Conservation (phyloP, 345 rosid species). For the Anastatica hierochuntica region DNA sequence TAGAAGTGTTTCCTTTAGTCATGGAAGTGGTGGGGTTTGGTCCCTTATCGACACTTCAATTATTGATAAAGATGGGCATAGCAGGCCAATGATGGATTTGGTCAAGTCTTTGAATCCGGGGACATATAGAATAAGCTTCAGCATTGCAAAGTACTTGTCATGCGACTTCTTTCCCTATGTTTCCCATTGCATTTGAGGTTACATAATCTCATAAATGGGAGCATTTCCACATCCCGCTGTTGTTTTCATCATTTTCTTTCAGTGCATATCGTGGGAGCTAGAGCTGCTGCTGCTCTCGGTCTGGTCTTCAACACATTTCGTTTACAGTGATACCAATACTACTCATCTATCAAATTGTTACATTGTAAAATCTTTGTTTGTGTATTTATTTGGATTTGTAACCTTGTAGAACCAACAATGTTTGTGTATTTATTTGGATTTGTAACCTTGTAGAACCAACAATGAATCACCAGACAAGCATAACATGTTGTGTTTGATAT, state of each 20-base stretch:
- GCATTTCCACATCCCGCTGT: conserved; percentile 89
- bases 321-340: too few species aligned
- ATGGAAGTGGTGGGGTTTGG: conserved; percentile 39
- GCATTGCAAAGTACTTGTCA: conserved; percentile 64
- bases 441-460: too few species aligned
- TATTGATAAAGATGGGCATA: conserved; percentile 73
- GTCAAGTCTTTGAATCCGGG: conserved; percentile 63
- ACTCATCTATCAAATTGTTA: too few species aligned
- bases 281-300: too few species aligned
- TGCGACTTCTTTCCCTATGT: conserved; percentile 77
- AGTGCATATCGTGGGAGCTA: conserved; percentile 84
- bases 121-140: conserved; percentile 69
- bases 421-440: too few species aligned
- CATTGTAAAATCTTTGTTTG: too few species aligned
- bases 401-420: too few species aligned
- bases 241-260: conserved; percentile 83
- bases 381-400: too few species aligned
- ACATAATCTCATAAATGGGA: conserved; percentile 57
- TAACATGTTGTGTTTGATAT: too few species aligned
- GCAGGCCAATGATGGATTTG: conserved; percentile 64
- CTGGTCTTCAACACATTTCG: too few species aligned
- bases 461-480: too few species aligned
- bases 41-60: conserved; percentile 46
- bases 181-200: conserved; percentile 61
- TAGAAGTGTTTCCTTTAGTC: conserved; percentile 34